Conservation (phyloP, 1,284 basidiomycete species). For the Sanguinoderma infundibulare region DNA sequence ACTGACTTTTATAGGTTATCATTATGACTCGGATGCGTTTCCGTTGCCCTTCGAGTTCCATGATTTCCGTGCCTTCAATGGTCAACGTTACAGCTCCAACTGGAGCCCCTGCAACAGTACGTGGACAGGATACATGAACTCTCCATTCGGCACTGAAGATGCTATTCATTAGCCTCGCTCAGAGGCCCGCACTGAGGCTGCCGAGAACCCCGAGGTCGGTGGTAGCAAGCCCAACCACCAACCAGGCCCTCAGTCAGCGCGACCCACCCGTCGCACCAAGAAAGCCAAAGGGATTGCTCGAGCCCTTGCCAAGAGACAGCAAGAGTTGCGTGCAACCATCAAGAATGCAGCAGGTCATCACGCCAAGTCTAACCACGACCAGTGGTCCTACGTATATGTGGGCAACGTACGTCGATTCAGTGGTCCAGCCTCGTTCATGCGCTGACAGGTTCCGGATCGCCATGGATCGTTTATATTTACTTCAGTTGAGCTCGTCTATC, state of each 20-base stretch:
- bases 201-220: neutral
- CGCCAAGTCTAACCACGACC: constrained; percentile 8
- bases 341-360: constrained; percentile 23
- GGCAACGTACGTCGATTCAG: constrained; percentile 55
- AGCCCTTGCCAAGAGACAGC: constrained; percentile 16
- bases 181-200: neutral
- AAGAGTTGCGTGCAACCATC: constrained; percentile 19
- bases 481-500: constrained; percentile 41
- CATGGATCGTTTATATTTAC: neutral
- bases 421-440: neutral
- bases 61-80: constrained; percentile 8
- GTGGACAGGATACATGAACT: neutral
- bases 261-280: constrained; percentile 2
- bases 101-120: neutral
- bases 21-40: constrained; percentile 23
- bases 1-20: constrained; percentile 1
- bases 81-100: neutral
- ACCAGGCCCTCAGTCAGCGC: neutral
- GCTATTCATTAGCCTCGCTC: neutral
- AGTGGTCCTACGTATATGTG: constrained; percentile 50
- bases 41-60: constrained; percentile 21
- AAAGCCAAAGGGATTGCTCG: constrained; percentile 25
- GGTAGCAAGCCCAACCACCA: neutral
- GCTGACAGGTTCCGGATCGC: neutral
- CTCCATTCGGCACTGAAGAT: neutral